Conservation (phyloP, 495 filamentous ascomycete species). For the Penicillium turbatum region DNA sequence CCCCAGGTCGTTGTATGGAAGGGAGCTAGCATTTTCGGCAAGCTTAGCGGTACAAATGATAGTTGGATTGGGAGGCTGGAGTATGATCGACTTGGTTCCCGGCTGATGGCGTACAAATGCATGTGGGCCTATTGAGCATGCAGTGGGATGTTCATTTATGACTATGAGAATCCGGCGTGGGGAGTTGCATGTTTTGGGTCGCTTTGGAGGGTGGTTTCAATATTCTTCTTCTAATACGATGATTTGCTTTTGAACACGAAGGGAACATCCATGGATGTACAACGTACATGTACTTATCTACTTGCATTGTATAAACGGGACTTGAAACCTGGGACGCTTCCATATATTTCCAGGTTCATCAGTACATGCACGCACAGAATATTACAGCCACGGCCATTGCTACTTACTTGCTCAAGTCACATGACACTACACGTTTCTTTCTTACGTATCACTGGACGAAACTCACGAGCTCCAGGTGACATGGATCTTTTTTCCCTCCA, state of each 20-base stretch:
- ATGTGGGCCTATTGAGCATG: conserved; percentile 67
- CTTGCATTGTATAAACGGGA: too few relatives aligned
- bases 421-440: too few relatives aligned
- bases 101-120: conserved; percentile 80
- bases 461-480: too few relatives aligned
- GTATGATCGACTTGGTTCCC: conserved; percentile 79
- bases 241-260: conserved; percentile 9
- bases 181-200: conserved; percentile 8
- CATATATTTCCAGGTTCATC: too few relatives aligned
- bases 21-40: conserved; percentile 95
- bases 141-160: conserved; percentile 6
- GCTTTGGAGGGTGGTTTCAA: neutral
- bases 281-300: too few relatives aligned
- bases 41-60: conserved; percentile 79
- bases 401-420: too few relatives aligned
- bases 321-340: too few relatives aligned
- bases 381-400: too few relatives aligned
- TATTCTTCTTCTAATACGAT: conserved; percentile 9
- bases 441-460: too few relatives aligned
- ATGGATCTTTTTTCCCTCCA: too few relatives aligned
- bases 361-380: neutral
- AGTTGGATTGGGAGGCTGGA: conserved; percentile 86
- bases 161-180: conserved; percentile 7
- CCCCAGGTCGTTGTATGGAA: conserved; percentile 96
- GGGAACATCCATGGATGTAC: neutral